Conservation (phyloP, 495 filamentous ascomycete genomes). For the Penicillium crystallinum region DNA sequence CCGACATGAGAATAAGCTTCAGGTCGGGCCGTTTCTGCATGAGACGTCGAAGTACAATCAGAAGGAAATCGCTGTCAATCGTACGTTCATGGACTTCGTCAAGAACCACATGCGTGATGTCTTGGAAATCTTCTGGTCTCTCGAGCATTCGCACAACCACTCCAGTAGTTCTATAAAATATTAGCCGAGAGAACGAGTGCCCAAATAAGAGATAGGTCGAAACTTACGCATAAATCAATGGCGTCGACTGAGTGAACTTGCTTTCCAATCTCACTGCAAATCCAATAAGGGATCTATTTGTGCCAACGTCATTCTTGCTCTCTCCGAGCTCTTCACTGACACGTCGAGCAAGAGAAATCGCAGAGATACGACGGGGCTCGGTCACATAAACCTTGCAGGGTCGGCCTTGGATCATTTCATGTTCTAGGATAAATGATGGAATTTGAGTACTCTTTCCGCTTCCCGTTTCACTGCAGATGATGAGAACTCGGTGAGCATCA, state of each 20-base stretch:
- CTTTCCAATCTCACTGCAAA: constrained; percentile 92
- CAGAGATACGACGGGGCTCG: constrained; percentile 93
- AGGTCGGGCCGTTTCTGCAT: constrained; percentile 66
- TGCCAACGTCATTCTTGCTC: constrained; percentile 72
- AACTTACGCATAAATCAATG: constrained; percentile 74
- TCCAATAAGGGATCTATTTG: constrained; percentile 75
- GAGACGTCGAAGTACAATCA: constrained; percentile 82
- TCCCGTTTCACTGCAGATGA: constrained; percentile 93
- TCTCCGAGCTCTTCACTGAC: constrained; percentile 95
- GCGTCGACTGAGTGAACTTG: constrained; percentile 71
- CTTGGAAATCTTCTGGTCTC: constrained; percentile 72
- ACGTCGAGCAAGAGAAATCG: constrained; percentile 82
- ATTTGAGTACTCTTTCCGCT: constrained; percentile 97
- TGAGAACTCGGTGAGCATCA: constrained; percentile 71
- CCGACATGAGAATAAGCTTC: constrained; percentile 90
- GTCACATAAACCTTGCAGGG: constrained; percentile 92
- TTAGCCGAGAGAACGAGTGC: constrained; percentile 1
- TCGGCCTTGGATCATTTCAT: constrained; percentile 73
- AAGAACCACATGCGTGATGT: constrained; percentile 86
- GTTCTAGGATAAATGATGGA: constrained; percentile 84
- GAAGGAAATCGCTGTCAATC: constrained; percentile 92
- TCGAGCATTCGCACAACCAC: constrained; percentile 98
- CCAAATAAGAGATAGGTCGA: not conserved
- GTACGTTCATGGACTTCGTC: constrained; percentile 94
- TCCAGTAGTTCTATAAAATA: constrained; percentile 52